Base-by-base conservation (phyloP, 1,284 basidiomycete genomes). In the Ganoderma sp. region DNA sequence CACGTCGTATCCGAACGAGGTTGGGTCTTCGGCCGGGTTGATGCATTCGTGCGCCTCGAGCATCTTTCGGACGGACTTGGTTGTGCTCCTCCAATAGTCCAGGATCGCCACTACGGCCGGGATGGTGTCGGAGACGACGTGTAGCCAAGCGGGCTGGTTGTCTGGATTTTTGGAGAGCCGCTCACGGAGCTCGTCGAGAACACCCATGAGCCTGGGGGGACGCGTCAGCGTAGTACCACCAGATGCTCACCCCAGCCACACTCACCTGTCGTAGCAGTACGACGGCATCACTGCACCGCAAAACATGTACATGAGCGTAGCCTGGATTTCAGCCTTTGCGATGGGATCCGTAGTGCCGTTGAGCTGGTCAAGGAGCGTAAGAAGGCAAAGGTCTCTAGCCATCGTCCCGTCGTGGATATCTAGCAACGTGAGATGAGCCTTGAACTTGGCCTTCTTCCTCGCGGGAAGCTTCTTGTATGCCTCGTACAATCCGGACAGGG, bases 341-440 rank as follows among this genome's bases (percentile, higher is more conserved):
- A 39, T 9, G 32, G 22, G 48, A 50, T 50, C 25, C 63, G 12
- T 64, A 39, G 48, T 10, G 8, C 71, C 22, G 58, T 74, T 59
- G 15, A 75, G 32, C n/a, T 77, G 69, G 56, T 73, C 62, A n/a
- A 76, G 45, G 8, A 78, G 22, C 43, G 64, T 50, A 25, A 50
- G 48, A n/a, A 50, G 9, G 66, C 14, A 77, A 70, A 64, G 76
- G 73, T 3, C 77, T 70, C 9, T 74, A 72, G 9, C 77, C 59
- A 3, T 71, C 65, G 19, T 50, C 48, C 66, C 71, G n/a, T 76
- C 75, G 50, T 77, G 74, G n/a, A 76, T 65, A 58, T 77, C 76
- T 5, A 74, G 60, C 28, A 76, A 57, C 2, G 76, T 76, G 10
- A 77, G 63, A 45, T 78, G 76, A 0, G 66, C 72, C 19, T 67